Evolutionary conservation across 176 grass and related monocot genomes (phyloP).

Genomic region (Rhynchospora breviuscula): DNA sequence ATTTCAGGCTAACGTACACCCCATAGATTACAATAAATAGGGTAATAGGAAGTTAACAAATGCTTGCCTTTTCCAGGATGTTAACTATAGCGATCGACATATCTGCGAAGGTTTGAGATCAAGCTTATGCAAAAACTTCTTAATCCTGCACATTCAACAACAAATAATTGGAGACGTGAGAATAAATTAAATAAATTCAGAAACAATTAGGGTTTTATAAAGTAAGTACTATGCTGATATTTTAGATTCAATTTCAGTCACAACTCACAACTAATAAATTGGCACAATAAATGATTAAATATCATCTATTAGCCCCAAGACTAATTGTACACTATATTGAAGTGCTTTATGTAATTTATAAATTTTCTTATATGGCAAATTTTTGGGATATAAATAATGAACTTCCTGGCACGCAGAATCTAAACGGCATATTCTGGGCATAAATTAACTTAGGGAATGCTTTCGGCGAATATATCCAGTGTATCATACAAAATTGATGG

Average conservation of each 20-base stretch:
- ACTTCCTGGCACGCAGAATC: not conserved
- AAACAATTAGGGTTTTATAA: not conserved
- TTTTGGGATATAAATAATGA: not conserved
- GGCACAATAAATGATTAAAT: not conserved
- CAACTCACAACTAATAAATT: slow-evolving; percentile 19
- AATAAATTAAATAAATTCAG: not conserved
- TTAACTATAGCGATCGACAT: slow-evolving; percentile 73
- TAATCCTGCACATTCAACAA: slow-evolving; percentile 15
- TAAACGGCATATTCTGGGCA: not conserved
- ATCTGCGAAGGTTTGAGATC: not conserved
- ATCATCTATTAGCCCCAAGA: not conserved
- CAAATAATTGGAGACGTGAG: not conserved
- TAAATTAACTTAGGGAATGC: not conserved
- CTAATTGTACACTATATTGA: not conserved
- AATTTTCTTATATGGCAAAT: not conserved
- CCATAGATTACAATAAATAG: not conserved
- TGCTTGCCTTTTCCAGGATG: slow-evolving; percentile 73
- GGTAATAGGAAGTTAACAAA: not conserved
- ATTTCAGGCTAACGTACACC: not conserved
- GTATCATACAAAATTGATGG: not conserved
- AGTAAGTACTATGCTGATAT: not conserved
- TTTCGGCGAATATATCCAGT: not conserved
- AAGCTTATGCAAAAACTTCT: slow-evolving; percentile 15
- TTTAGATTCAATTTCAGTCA: not conserved
- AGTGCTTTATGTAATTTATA: not conserved